Evolutionary conservation across 73 alveolate species (phyloP).

Genomic region (Paramecium caudatum): DNA sequence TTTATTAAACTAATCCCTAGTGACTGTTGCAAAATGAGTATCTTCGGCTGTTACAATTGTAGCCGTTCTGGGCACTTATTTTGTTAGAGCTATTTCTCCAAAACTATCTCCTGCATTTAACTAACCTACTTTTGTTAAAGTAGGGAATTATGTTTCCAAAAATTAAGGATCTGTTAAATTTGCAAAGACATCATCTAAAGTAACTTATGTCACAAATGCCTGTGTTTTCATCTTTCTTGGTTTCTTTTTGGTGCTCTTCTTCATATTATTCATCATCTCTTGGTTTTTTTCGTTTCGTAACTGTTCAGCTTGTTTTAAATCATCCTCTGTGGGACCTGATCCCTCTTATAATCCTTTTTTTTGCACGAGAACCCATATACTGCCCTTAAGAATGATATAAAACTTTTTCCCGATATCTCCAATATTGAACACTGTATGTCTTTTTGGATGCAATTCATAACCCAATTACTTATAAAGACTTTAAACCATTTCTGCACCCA

Average conservation of each 20-base stretch:
- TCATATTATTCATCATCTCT: conserved; percentile 38
- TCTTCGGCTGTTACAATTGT: conserved; percentile 90
- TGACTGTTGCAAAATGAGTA: conserved; percentile 90
- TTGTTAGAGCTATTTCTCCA: conserved; percentile 96
- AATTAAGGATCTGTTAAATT: conserved; percentile 33
- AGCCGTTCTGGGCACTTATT: conserved; percentile 94
- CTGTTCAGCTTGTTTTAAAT: conserved; percentile 4
- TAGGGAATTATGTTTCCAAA: conserved; percentile 46
- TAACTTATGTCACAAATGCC: not conserved
- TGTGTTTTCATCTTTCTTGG: not conserved
- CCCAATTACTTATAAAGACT: conserved; percentile 56
- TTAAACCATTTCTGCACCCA: conserved; percentile 57
- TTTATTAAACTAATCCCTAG: conserved; percentile 83
- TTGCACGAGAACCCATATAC: conserved; percentile 39
- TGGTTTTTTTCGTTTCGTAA: not conserved
- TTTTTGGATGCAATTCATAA: conserved; percentile 5
- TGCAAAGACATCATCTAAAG: conserved; percentile 22
- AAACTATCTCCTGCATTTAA: conserved; percentile 91
- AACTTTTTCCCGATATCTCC: conserved; percentile 61
- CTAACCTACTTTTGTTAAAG: conserved; percentile 81
- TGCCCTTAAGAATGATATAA: conserved; percentile 53
- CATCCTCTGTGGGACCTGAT: conserved; percentile 47
- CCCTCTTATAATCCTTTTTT: conserved; percentile 60
- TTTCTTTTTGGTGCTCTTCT: conserved; percentile 1
- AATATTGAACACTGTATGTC: conserved; percentile 8